Conservation (phyloP, 2,329 filamentous ascomycete species). For the Tolypocladium ophioglossoides region DNA sequence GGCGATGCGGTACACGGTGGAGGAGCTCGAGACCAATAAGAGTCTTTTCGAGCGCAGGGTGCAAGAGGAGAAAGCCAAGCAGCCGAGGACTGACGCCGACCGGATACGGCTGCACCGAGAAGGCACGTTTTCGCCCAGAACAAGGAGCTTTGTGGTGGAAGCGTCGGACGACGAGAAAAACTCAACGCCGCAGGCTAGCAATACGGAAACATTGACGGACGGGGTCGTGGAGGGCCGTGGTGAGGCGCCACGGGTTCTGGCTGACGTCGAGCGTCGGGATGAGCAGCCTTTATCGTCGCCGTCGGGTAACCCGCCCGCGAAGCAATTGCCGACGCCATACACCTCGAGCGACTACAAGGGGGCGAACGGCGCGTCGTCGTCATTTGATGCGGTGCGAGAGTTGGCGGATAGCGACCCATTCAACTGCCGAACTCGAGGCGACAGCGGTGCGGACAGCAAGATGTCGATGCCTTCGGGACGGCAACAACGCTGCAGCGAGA, state of each 20-base stretch:
- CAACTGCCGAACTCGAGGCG: conserved; percentile 20
- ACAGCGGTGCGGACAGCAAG: conserved; percentile 23
- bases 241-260: conserved; percentile 11
- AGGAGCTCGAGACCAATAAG: conserved; percentile 72
- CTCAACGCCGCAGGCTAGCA: conserved; percentile 7
- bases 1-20: conserved; percentile 70
- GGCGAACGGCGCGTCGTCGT: conserved; percentile 31
- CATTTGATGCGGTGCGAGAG: conserved; percentile 36
- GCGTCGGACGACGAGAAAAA: conserved; percentile 14
- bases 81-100: conserved; percentile 25
- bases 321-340: neutral
- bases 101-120: conserved; percentile 25
- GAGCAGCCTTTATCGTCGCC: conserved; percentile 14
- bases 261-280: conserved; percentile 11
- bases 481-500: conserved; percentile 50
- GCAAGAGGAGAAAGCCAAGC: conserved; percentile 47
- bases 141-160: conserved; percentile 28
- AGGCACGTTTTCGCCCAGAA: conserved; percentile 33
- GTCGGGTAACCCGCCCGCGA: neutral
- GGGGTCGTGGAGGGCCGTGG: conserved; percentile 10
- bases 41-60: conserved; percentile 60
- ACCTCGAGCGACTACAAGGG: conserved; percentile 18
- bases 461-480: conserved; percentile 29
- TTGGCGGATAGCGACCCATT: conserved; percentile 41
- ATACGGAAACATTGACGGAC: conserved; percentile 9